phyloP scores from a whole-genome alignment of 352 stramenopile genomes.

The Sclerospora graminicola region DNA sequence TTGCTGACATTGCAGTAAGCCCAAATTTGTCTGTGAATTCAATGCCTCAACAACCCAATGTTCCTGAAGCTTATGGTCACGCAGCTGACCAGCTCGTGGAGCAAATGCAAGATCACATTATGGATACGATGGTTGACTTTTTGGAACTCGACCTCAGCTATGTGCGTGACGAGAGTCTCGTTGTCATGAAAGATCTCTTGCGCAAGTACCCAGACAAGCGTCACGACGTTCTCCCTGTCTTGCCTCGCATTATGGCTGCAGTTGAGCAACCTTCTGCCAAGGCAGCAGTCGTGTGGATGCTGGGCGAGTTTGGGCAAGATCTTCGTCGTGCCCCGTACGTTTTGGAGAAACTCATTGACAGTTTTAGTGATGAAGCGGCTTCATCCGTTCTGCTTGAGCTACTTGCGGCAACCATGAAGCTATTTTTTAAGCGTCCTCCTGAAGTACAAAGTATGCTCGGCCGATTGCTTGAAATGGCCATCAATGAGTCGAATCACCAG shows the following conservation, averaged over 20 bases:
- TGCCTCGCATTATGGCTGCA: slow-evolving; percentile 58
- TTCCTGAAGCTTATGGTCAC: slow-evolving; percentile 53
- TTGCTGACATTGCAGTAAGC: slow-evolving; percentile 88
- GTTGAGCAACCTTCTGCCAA: slow-evolving; percentile 85
- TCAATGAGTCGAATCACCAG: slow-evolving; percentile 92
- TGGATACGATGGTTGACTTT: slow-evolving; percentile 93
- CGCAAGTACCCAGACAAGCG: slow-evolving; percentile 93
- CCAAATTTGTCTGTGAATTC: slow-evolving; percentile 50
- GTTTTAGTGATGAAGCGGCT: slow-evolving; percentile 87
- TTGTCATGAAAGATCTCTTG: slow-evolving; percentile 93
- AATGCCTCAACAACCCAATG: slow-evolving; percentile 32
- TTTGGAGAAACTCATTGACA: slow-evolving; percentile 92
- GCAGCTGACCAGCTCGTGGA: slow-evolving; percentile 49
- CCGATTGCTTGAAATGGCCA: slow-evolving; percentile 87
- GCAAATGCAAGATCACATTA: slow-evolving; percentile 77
- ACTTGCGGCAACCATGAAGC: slow-evolving; percentile 92
- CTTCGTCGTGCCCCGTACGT: slow-evolving; percentile 92
- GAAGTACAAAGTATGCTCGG: slow-evolving; percentile 98
- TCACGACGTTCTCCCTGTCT: slow-evolving; percentile 83
- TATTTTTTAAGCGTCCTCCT: slow-evolving; percentile 97
- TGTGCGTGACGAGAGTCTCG: slow-evolving; percentile 92
- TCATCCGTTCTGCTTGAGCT: slow-evolving; percentile 89
- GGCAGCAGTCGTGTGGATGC: slow-evolving; percentile 92
- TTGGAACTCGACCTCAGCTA: slow-evolving; percentile 95
- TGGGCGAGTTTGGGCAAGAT: slow-evolving; percentile 94